These are phyloP conservation scores for Camellia lanceoleosa DNA, from an alignment of 148 eudicot species.

Conservation along the genomic window DNA sequence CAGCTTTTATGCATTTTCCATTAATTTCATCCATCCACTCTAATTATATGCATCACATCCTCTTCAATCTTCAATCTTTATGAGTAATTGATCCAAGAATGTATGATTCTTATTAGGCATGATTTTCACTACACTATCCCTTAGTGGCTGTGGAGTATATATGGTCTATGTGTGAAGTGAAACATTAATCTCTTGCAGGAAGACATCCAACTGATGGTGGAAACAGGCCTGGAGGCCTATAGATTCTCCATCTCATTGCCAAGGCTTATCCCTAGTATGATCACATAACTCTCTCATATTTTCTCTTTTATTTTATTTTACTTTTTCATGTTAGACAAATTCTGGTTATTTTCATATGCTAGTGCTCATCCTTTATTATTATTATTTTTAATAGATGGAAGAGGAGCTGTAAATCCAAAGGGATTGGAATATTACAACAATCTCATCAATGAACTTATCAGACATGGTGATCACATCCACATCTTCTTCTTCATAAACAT, in stretches of 20 bases:
- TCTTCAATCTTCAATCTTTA: no score
- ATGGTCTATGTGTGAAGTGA: not conserved
- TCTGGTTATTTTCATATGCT: not conserved
- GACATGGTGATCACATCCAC: slow-evolving; percentile 27
- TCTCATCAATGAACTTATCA: slow-evolving; percentile 50
- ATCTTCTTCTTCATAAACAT: not conserved
- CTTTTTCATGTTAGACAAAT: not conserved
- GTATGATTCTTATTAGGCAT: not conserved
- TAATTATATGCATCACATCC: no score
- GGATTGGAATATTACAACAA: slow-evolving; percentile 55
- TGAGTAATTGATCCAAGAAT: no score
- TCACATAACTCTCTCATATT: not conserved
- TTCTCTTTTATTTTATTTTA: no score
- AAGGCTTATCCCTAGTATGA: slow-evolving; percentile 61
- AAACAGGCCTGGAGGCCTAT: slow-evolving; percentile 63
- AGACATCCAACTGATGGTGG: slow-evolving; percentile 56
- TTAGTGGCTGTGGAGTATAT: not conserved
- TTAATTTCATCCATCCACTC: no score
- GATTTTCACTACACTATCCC: not conserved
- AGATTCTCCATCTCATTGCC: slow-evolving; percentile 71
- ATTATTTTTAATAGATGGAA: slow-evolving; percentile 36
- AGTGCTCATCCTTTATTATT: not conserved
- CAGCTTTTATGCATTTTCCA: no score
- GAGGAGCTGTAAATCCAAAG: slow-evolving; percentile 50
- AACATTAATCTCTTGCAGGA: slow-evolving; percentile 32